phyloP scores from a whole-genome alignment of 2,329 filamentous ascomycete genomes.

The Didymella exigua region DNA sequence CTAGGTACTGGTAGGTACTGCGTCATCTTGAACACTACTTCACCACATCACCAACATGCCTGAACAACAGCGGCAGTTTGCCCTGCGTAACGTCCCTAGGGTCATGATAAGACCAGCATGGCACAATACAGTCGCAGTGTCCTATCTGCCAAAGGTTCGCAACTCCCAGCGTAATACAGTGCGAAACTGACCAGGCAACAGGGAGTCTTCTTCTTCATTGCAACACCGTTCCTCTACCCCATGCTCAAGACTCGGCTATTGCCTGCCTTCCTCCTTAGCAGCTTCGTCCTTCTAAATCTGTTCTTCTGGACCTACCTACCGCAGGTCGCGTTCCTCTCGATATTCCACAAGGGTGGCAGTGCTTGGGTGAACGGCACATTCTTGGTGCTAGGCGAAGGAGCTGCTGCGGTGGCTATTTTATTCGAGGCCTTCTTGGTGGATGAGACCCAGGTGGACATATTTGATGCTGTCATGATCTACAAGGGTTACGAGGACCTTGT shows the following conservation, averaged over 20 bases:
- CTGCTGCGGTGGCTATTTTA: conserved; percentile 64
- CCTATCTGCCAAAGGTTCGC: conserved; percentile 42
- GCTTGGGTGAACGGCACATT: conserved; percentile 92
- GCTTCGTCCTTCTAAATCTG: conserved; percentile 81
- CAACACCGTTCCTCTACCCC: conserved; percentile 80
- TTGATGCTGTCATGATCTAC: conserved; percentile 77
- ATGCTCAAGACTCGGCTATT: conserved; percentile 78
- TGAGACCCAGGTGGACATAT: conserved; percentile 77
- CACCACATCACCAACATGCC: conserved; percentile 27
- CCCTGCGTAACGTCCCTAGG: conserved; percentile 28
- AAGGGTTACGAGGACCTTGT: conserved; percentile 67
- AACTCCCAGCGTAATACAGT: neutral
- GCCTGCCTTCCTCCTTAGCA: conserved; percentile 79
- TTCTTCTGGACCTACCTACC: conserved; percentile 90
- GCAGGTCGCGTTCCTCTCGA: conserved; percentile 83
- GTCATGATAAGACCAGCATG: conserved; percentile 39
- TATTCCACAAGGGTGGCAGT: conserved; percentile 79
- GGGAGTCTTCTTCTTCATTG: conserved; percentile 82
- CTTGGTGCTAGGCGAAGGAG: conserved; percentile 74
- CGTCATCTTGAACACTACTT: conserved; percentile 3
- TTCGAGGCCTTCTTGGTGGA: conserved; percentile 64
- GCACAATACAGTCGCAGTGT: conserved; percentile 33
- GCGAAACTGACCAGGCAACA: conserved; percentile 41
- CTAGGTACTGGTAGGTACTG: conserved; percentile 15
- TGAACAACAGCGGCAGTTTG: conserved; percentile 43